These are phyloP conservation scores for Sugiyamaella marilandica DNA, from an alignment of 805 yeast species.

Conservation along the genomic window DNA sequence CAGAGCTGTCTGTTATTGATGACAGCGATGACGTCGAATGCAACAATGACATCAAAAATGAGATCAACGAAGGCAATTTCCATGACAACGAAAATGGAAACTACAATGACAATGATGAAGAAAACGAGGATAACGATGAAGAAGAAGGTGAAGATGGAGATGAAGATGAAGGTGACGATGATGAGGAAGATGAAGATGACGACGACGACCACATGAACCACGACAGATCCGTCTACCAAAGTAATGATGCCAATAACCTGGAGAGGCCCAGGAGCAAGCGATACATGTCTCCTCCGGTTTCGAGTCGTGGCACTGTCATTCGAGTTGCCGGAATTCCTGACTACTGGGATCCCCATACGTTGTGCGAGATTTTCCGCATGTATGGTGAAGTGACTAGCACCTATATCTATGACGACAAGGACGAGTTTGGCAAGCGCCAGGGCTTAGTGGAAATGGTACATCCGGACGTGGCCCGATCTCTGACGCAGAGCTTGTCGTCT, in stretches of 20 bases:
- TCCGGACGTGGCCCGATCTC: constrained; percentile 1
- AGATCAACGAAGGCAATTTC: too few relatives aligned
- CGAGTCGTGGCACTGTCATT: constrained; percentile 3
- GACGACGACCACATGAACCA: too few relatives aligned
- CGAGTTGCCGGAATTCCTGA: constrained; percentile 16
- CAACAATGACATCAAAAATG: too few relatives aligned
- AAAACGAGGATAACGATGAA: neutral
- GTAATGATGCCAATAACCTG: too few relatives aligned
- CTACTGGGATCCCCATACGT: constrained; percentile 13
- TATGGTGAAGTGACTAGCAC: constrained; percentile 12
- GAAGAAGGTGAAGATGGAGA: neutral
- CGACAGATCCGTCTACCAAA: too few relatives aligned
- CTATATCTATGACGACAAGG: constrained; percentile 13
- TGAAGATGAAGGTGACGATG: too few relatives aligned
- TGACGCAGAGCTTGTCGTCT: neutral
- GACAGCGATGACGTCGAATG: too few relatives aligned
- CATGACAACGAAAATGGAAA: too few relatives aligned
- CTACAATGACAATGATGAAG: neutral
- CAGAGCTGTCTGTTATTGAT: too few relatives aligned
- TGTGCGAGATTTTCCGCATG: constrained; percentile 11
- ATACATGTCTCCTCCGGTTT: neutral
- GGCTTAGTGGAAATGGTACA: constrained; percentile 16
- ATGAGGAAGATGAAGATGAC: too few relatives aligned
- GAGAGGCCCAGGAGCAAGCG: neutral
- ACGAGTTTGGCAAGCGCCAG: constrained; percentile 14